These are phyloP conservation scores for Xylariaceae sp. DNA, from an alignment of 2,329 filamentous ascomycete species.

Conservation along the genomic window DNA sequence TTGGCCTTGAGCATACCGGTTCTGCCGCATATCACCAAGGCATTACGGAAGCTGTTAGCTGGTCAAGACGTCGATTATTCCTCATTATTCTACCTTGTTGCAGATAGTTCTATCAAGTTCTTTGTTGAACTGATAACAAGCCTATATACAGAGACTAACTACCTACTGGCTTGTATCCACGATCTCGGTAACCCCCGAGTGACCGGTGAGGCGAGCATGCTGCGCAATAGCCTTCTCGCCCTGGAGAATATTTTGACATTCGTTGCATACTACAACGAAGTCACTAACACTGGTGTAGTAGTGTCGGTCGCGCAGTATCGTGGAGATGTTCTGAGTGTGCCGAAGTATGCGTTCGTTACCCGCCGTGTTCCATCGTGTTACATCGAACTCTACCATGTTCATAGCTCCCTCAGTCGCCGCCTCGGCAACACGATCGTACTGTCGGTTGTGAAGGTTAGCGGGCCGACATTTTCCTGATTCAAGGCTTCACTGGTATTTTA, in stretches of 20 bases:
- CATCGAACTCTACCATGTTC: constrained; percentile 72
- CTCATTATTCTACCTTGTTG: too few relatives aligned
- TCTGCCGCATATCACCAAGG: too few relatives aligned
- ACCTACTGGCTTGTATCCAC: constrained; percentile 28
- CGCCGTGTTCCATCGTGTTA: constrained; percentile 61
- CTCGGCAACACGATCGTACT: constrained; percentile 70
- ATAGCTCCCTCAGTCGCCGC: constrained; percentile 66
- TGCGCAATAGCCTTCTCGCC: constrained; percentile 68
- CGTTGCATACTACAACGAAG: constrained; percentile 79
- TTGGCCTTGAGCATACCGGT: too few relatives aligned
- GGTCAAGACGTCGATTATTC: too few relatives aligned
- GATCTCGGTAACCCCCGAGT: constrained; percentile 64
- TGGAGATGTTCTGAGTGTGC: constrained; percentile 69
- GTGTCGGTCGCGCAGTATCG: constrained; percentile 70
- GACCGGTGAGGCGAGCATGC: constrained; percentile 68
- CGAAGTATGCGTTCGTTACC: constrained; percentile 71
- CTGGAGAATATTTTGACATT: constrained; percentile 71
- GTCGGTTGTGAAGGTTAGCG: background rate
- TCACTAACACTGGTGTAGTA: constrained; percentile 90
- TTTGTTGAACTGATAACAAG: background rate
- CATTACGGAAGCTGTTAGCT: too few relatives aligned
- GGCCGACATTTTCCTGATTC: too few relatives aligned
- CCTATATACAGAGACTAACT: background rate
- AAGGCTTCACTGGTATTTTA: too few relatives aligned
- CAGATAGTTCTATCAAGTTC: too few relatives aligned